Conservation (phyloP, 805 yeast genomes). For the Barnettozyma salicaria region DNA sequence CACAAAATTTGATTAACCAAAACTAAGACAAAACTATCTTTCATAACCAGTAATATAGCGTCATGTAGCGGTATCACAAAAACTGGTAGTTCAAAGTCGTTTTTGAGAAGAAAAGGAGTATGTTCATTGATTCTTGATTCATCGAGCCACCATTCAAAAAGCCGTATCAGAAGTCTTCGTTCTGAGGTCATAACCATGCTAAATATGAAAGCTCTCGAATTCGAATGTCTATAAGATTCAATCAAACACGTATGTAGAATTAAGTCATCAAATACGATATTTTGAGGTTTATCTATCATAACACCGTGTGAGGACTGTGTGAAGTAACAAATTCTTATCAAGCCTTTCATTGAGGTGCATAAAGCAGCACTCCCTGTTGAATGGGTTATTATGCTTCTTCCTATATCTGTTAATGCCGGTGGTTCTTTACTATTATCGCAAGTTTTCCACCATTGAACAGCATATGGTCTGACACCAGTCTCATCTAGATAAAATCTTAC, state of each 20-base stretch:
- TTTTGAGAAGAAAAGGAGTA: slow-evolving; percentile 36
- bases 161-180: slow-evolving; percentile 32
- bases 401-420: slow-evolving; percentile 21
- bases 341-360: slow-evolving; percentile 32
- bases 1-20: slow-evolving; percentile 41
- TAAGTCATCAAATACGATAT: slow-evolving; percentile 36
- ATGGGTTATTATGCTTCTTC: slow-evolving; percentile 31
- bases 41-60: slow-evolving; percentile 36
- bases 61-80: slow-evolving; percentile 36
- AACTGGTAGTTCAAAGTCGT: slow-evolving; percentile 37
- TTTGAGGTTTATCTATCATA: slow-evolving; percentile 33
- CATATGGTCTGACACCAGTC: slow-evolving; percentile 30
- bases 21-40: slow-evolving; percentile 31
- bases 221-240: slow-evolving; percentile 27
- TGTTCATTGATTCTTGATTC: slow-evolving; percentile 31
- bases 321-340: slow-evolving; percentile 35
- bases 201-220: slow-evolving; percentile 31
- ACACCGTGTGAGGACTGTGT: slow-evolving; percentile 34
- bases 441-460: slow-evolving; percentile 46
- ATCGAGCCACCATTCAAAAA: slow-evolving; percentile 37
- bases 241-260: slow-evolving; percentile 39
- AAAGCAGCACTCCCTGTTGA: slow-evolving; percentile 35
- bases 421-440: slow-evolving; percentile 11
- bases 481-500: slow-evolving; percentile 30
- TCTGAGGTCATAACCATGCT: slow-evolving; percentile 33